Percentiles rank a stretch among this genome's conserved stretches.
Conservation (phyloP, 164 flowering plant genomes). For the Vitis cinerea region DNA sequence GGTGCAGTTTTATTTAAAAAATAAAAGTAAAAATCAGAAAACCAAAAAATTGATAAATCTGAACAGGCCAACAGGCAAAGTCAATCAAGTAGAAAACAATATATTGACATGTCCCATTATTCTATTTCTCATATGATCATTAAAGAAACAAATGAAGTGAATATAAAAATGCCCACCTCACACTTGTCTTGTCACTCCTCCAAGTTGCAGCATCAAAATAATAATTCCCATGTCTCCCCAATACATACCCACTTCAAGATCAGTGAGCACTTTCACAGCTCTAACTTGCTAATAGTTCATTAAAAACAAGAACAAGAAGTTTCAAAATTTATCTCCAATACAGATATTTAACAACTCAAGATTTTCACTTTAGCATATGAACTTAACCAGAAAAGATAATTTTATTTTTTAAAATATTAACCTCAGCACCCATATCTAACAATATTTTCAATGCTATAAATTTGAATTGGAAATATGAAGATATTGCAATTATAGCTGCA, state of each 20-base stretch:
- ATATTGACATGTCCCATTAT: too few species aligned
- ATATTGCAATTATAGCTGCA: neutral
- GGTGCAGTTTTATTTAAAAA: too few species aligned
- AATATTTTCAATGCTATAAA: too few species aligned
- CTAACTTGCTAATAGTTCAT: slow-evolving; percentile 60
- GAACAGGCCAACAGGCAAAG: too few species aligned
- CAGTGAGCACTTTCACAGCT: slow-evolving; percentile 59
- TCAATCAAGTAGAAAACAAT: too few species aligned
- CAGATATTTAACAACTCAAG: neutral
- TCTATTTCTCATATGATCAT: neutral
- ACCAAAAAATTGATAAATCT: too few species aligned
- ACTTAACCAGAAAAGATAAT: neutral
- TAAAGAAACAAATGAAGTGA: neutral
- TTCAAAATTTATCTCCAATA: neutral
- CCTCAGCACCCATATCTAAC: neutral
- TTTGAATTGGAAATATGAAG: too few species aligned
- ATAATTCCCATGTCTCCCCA: slow-evolving; percentile 88
- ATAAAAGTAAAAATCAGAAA: too few species aligned
- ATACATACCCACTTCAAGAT: slow-evolving; percentile 69
- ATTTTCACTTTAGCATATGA: neutral
- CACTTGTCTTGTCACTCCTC: slow-evolving; percentile 50
- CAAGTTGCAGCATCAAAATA: slow-evolving; percentile 67
- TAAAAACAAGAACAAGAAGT: neutral
- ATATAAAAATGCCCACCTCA: slow-evolving; percentile 44
- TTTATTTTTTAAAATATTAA: too few species aligned